Percentiles rank a stretch among this genome's conserved stretches.
phyloP scores from a whole-genome alignment of 805 yeast species.

The Zygotorulaspora florentina region DNA sequence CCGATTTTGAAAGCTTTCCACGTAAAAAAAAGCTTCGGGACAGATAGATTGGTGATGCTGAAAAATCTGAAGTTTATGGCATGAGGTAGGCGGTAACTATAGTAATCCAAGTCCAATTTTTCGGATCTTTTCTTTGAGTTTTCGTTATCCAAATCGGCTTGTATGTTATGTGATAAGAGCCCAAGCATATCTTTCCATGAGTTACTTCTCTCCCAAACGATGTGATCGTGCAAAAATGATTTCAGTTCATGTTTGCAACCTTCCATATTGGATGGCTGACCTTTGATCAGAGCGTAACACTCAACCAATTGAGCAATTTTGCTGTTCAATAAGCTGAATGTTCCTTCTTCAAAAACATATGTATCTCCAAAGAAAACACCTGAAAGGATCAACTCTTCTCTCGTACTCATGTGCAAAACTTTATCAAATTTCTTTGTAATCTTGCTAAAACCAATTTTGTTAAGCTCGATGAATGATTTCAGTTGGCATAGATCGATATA shows the following conservation, averaged over 20 bases:
- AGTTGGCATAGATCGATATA: slow-evolving; percentile 77
- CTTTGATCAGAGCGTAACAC: slow-evolving; percentile 50
- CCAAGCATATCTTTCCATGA: slow-evolving; percentile 96
- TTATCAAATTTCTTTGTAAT: slow-evolving; percentile 90
- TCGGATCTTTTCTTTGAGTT: slow-evolving; percentile 1
- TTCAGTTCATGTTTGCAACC: slow-evolving; percentile 51
- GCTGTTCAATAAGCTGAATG: slow-evolving; percentile 47
- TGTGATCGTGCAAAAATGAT: slow-evolving; percentile 74
- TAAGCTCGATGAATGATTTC: slow-evolving; percentile 77
- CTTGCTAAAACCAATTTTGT: slow-evolving; percentile 80
- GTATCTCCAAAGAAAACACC: slow-evolving; percentile 44
- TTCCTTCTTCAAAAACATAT: slow-evolving; percentile 50
- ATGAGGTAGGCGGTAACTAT: slow-evolving; percentile 32
- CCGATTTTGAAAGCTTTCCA: slow-evolving; percentile 47
- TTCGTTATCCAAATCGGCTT: slow-evolving; percentile 24
- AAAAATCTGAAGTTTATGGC: slow-evolving; percentile 26
- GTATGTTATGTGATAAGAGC: slow-evolving; percentile 52
- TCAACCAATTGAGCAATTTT: slow-evolving; percentile 50
- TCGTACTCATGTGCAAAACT: slow-evolving; percentile 53
- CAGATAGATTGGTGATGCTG: slow-evolving; percentile 30
- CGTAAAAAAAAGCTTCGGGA: slow-evolving; percentile 49
- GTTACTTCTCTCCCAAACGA: slow-evolving; percentile 94
- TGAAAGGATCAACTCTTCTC: slow-evolving; percentile 44
- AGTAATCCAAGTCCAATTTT: slow-evolving; percentile 35
- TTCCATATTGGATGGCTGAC: slow-evolving; percentile 35